phyloP scores from a whole-genome alignment of 805 yeast species.

The Teunomyces gatunensis region DNA sequence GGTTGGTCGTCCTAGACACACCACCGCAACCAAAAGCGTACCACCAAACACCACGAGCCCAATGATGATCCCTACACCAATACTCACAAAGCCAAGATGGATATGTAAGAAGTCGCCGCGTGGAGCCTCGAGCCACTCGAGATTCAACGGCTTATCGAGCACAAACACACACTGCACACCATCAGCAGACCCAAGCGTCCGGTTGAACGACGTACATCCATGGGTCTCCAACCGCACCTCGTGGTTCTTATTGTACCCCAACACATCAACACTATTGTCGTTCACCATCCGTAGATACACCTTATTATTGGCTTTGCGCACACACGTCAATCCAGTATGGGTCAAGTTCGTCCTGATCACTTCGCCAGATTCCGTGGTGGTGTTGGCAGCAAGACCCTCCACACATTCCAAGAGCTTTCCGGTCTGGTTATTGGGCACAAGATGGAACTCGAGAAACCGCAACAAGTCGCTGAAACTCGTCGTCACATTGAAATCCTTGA shows the following conservation, averaged over 20 bases:
- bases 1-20: conserved; percentile 8
- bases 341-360: conserved; percentile 47
- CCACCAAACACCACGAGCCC: conserved; percentile 48
- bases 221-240: conserved; percentile 58
- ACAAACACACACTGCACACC: conserved; percentile 54
- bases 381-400: conserved; percentile 7
- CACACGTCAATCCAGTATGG: conserved; percentile 39
- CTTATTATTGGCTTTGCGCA: conserved; percentile 22
- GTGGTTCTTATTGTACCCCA: conserved; percentile 46
- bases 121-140: conserved; percentile 55
- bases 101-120: conserved; percentile 46
- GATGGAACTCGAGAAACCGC: conserved; percentile 63
- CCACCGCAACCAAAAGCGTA: conserved; percentile 6
- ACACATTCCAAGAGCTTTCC: conserved; percentile 48
- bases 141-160: conserved; percentile 65
- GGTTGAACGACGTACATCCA: conserved; percentile 52
- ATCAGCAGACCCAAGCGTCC: conserved; percentile 14
- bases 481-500: conserved; percentile 51
- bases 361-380: conserved; percentile 12
- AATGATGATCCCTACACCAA: conserved; percentile 62
- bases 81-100: conserved; percentile 64
- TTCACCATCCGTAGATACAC: conserved; percentile 34
- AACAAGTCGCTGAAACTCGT: conserved; percentile 41
- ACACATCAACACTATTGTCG: not conserved
- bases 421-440: conserved; percentile 59